Percentiles rank a stretch among this genome's conserved stretches.
These are phyloP conservation scores for Globisporangium parvum DNA, from an alignment of 352 stramenopile species.

Conservation along the genomic window DNA sequence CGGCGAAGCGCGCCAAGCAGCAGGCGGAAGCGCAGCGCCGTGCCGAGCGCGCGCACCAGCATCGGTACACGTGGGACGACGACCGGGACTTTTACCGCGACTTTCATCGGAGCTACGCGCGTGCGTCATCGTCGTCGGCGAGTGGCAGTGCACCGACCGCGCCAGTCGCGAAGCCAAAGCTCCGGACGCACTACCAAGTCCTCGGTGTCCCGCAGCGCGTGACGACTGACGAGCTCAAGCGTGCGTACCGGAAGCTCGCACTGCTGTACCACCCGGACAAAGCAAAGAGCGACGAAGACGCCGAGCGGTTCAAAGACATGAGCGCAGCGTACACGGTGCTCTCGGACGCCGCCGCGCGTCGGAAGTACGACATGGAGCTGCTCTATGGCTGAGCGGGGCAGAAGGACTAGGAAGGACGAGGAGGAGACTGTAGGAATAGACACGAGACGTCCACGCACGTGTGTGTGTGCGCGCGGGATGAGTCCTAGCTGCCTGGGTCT, in stretches of 20 bases:
- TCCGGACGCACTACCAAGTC: constrained; percentile 76
- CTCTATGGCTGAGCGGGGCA: constrained; percentile 21
- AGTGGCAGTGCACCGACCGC: not conserved
- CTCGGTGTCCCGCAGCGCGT: constrained; percentile 53
- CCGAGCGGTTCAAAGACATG: constrained; percentile 84
- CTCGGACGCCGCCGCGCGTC: constrained; percentile 44
- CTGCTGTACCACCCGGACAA: constrained; percentile 86
- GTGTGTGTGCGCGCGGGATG: too few relatives aligned
- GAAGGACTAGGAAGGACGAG: too few relatives aligned
- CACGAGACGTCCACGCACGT: too few relatives aligned
- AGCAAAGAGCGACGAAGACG: constrained; percentile 49
- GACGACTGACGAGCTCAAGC: constrained; percentile 76
- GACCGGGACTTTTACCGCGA: constrained; percentile 47
- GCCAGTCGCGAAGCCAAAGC: constrained; percentile 13
- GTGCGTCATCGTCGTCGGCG: not conserved
- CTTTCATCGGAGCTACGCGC: constrained; percentile 26
- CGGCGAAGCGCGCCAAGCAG: constrained; percentile 28
- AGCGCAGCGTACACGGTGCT: constrained; percentile 80
- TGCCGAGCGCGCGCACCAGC: constrained; percentile 30
- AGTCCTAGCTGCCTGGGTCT: too few relatives aligned
- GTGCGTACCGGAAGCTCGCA: constrained; percentile 86
- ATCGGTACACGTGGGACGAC: constrained; percentile 39
- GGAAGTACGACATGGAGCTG: constrained; percentile 73
- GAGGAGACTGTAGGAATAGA: too few relatives aligned
- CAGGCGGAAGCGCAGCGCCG: constrained; percentile 36